A percentile compares a stretch with the other conserved stretches of the same genome.
Evolutionary conservation across 805 yeast genomes (phyloP).

Genomic region (Lipomyces japonicus): DNA sequence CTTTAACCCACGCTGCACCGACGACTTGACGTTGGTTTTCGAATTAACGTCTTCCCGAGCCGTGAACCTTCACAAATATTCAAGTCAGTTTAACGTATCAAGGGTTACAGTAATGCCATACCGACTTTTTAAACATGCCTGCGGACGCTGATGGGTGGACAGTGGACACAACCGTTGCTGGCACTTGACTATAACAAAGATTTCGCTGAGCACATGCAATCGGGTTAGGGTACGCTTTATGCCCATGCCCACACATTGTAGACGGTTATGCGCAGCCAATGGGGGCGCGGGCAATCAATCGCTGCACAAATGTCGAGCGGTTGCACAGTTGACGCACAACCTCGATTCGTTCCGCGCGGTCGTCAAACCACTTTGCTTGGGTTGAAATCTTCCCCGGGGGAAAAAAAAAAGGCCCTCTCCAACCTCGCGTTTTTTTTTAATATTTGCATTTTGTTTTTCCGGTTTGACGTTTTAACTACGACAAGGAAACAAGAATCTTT

Average conservation of each 20-base stretch:
- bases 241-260: too few species aligned
- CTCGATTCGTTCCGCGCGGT: neutral
- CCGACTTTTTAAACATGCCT: neutral
- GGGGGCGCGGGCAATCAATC: neutral
- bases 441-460: neutral
- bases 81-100: neutral
- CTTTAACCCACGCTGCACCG: constrained; percentile 88
- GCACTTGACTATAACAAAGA: too few species aligned
- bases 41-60: constrained; percentile 84
- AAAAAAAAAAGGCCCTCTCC: too few species aligned
- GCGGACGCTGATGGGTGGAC: too few species aligned
- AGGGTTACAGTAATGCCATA: too few species aligned
- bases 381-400: neutral
- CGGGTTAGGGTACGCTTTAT: too few species aligned
- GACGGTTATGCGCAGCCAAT: constrained; percentile 11
- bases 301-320: neutral
- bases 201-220: too few species aligned
- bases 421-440: neutral
- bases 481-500: neutral
- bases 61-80: constrained; percentile 23
- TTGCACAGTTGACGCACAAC: neutral
- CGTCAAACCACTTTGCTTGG: neutral
- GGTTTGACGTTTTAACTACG: neutral
- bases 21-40: constrained; percentile 85
- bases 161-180: too few species aligned